Conservation (phyloP, 768 basidiomycete genomes). For the Boletus rex-veris region DNA sequence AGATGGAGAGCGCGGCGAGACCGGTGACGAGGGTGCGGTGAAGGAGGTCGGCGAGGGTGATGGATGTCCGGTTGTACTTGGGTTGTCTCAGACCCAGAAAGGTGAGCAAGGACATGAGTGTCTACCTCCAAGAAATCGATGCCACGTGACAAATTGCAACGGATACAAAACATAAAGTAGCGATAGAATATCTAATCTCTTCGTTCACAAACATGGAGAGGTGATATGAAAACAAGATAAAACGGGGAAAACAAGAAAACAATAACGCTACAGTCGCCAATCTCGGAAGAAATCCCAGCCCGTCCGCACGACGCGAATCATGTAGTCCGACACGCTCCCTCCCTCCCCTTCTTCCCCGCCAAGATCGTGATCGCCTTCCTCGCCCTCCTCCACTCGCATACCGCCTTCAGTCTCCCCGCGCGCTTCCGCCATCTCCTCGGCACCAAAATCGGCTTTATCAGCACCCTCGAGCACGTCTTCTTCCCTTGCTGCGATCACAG, state of each 20-base stretch:
- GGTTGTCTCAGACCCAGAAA: constrained; percentile 26
- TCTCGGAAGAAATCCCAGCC: constrained; percentile 72
- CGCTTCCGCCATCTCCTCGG: constrained; percentile 33
- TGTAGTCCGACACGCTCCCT: constrained; percentile 79
- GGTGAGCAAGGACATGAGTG: constrained; percentile 25
- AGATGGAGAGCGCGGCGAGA: constrained; percentile 26
- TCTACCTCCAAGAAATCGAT: background rate
- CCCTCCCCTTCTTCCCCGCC: constrained; percentile 52
- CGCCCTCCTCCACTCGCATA: constrained; percentile 32
- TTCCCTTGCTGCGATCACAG: constrained; percentile 70
- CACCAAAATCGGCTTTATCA: constrained; percentile 76
- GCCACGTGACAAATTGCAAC: background rate
- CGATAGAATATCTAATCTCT: constrained; percentile 11
- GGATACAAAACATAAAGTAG: constrained; percentile 13
- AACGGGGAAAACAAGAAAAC: background rate
- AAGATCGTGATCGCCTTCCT: constrained; percentile 35
- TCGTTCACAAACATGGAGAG: background rate
- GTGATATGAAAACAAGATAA: constrained; percentile 1
- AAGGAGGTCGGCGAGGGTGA: constrained; percentile 28
- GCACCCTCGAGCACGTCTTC: constrained; percentile 71
- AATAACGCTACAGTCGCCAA: constrained; percentile 51
- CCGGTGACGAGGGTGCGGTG: constrained; percentile 31
- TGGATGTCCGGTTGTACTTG: constrained; percentile 20
- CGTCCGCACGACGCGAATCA: constrained; percentile 62
- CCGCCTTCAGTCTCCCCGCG: constrained; percentile 30